These are phyloP conservation scores for Mesembryanthemum crystallinum DNA, from an alignment of 148 eudicot genomes.

Conservation along the genomic window DNA sequence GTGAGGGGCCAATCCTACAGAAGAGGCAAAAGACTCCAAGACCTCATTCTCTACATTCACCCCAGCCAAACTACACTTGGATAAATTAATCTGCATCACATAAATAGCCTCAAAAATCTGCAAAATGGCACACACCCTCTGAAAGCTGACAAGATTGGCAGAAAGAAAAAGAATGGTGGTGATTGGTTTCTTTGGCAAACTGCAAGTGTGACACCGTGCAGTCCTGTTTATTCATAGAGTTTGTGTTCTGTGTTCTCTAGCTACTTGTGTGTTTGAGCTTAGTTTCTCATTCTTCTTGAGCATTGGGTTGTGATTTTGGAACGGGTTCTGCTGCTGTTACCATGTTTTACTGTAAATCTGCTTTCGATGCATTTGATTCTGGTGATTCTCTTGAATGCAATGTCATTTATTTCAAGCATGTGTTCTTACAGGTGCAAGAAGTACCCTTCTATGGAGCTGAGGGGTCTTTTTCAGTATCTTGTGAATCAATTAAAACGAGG, in stretches of 20 bases:
- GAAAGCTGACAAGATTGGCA: no score
- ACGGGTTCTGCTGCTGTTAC: background rate
- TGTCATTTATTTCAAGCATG: background rate
- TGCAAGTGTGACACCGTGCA: no score
- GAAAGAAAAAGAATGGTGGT: no score
- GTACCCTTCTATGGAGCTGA: conserved; percentile 96
- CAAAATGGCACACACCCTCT: no score
- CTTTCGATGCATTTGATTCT: background rate
- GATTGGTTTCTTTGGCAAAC: no score
- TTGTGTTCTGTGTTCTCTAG: background rate
- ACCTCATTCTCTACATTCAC: no score
- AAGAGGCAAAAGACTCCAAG: no score
- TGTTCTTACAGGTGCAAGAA: conserved; percentile 77
- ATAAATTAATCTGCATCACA: no score
- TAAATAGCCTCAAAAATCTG: no score
- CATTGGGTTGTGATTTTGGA: background rate
- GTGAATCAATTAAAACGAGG: conserved; percentile 94
- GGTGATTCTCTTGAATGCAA: background rate
- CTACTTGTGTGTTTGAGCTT: background rate
- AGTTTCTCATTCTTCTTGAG: background rate
- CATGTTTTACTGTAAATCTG: background rate
- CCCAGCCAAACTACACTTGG: no score
- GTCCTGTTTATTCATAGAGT: background rate
- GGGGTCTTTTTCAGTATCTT: conserved; percentile 97
- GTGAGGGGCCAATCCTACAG: no score